phyloP scores from a whole-genome alignment of 2,329 filamentous ascomycete species.

The Cladosporium sp. region DNA sequence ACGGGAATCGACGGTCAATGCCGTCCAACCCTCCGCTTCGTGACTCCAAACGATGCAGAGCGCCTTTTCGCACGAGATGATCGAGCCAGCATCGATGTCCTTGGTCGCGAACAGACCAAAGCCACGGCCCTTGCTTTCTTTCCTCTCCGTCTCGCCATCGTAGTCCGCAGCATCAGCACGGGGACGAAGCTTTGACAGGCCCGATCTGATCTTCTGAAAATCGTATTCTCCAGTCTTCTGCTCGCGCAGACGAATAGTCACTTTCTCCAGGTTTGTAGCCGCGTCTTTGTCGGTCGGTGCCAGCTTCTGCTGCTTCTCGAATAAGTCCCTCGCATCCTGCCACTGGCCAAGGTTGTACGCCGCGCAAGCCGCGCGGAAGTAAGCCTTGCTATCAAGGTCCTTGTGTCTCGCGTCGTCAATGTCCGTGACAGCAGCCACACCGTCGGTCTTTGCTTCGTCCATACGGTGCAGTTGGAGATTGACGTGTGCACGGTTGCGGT shows the following conservation, averaged over 20 bases:
- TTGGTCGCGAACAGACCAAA: conserved; percentile 41
- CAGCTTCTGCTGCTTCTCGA: conserved; percentile 14
- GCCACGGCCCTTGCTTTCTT: conserved; percentile 33
- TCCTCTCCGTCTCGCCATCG: conserved; percentile 31
- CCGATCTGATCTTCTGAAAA: conserved; percentile 6
- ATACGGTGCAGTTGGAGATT: conserved; percentile 29
- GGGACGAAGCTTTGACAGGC: conserved; percentile 6
- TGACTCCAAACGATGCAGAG: conserved; percentile 30
- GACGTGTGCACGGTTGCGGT: conserved; percentile 32
- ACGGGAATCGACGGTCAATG: conserved; percentile 40
- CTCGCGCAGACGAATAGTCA: conserved; percentile 14
- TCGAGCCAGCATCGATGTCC: conserved; percentile 36
- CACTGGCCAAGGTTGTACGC: conserved; percentile 19
- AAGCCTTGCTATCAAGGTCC: conserved; percentile 22
- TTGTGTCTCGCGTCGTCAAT: conserved; percentile 27
- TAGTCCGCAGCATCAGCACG: conserved; percentile 35
- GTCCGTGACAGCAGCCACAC: conserved; percentile 25
- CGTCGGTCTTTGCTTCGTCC: conserved; percentile 31
- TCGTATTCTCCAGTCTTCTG: conserved; percentile 16
- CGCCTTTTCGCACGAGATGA: conserved; percentile 44
- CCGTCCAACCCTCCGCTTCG: conserved; percentile 34
- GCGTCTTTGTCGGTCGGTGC: conserved; percentile 15
- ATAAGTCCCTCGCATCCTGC: conserved; percentile 13
- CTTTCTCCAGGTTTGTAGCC: conserved; percentile 1
- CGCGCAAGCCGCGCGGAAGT: conserved; percentile 18